Percentiles rank a stretch among this genome's conserved stretches.
phyloP scores from a whole-genome alignment of 768 basidiomycete species.

The Collybia sordida region DNA sequence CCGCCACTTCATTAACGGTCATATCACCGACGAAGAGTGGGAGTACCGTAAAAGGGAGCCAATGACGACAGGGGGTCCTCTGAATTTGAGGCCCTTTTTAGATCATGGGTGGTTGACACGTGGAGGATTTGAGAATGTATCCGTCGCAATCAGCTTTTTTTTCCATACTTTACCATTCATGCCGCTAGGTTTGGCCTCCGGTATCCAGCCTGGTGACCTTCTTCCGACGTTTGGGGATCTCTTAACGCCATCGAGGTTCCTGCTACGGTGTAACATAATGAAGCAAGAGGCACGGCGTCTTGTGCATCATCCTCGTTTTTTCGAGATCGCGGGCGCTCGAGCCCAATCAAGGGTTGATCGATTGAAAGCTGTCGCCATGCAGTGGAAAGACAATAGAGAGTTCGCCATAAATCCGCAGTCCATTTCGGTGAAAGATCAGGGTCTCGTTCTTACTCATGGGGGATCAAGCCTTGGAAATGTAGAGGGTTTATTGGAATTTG shows the following conservation, averaged over 20 bases:
- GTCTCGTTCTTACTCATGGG: conserved; percentile 12
- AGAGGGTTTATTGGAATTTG: conserved; percentile 5
- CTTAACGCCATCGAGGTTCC: conserved; percentile 46
- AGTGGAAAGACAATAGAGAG: conserved; percentile 17
- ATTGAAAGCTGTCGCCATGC: conserved; percentile 17
- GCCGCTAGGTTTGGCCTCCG: conserved; percentile 32
- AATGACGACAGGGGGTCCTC: conserved; percentile 45
- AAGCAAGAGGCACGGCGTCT: conserved; percentile 31
- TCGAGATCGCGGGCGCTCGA: conserved; percentile 35
- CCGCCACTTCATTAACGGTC: conserved; percentile 42
- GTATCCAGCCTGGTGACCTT: conserved; percentile 29
- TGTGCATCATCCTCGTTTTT: conserved; percentile 45
- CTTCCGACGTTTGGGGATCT: conserved; percentile 41
- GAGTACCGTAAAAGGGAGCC: conserved; percentile 46
- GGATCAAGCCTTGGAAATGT: conserved; percentile 36
- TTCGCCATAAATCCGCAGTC: not conserved
- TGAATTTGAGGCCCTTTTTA: conserved; percentile 51
- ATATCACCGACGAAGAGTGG: conserved; percentile 54
- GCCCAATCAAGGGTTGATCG: conserved; percentile 23
- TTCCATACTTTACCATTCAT: conserved; percentile 45
- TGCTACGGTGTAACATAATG: conserved; percentile 38
- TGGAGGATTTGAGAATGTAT: conserved; percentile 46
- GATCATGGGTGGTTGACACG: conserved; percentile 42
- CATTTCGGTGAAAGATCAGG: conserved; percentile 13
- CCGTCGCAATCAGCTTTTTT: conserved; percentile 41